A percentile compares a stretch with the other conserved stretches of the same genome.
phyloP scores from a whole-genome alignment of 257 asterid genomes.

The Perilla frutescens region DNA sequence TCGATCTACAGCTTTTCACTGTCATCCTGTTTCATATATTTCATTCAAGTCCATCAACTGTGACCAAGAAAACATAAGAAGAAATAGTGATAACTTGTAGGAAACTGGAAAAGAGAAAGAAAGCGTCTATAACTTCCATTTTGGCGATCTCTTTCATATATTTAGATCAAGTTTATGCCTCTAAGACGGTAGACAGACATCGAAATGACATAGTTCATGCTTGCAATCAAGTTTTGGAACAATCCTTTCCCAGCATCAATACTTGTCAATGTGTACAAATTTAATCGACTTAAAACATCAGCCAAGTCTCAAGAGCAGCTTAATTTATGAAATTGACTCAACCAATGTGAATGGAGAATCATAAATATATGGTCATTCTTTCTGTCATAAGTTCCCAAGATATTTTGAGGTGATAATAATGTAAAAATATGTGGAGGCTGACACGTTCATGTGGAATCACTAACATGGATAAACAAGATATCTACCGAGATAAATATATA shows the following conservation, averaged over 20 bases:
- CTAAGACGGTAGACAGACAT: not conserved
- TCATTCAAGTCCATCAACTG: conserved; percentile 13
- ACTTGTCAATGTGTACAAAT: not conserved
- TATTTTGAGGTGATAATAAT: not conserved
- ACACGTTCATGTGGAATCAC: not conserved
- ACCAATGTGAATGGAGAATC: not conserved
- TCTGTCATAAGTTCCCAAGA: not conserved
- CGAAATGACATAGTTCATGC: not conserved
- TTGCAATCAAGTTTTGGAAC: not conserved
- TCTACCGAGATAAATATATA: no score
- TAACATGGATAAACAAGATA: not conserved
- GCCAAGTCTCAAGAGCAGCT: not conserved
- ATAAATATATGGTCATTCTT: not conserved
- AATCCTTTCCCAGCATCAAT: no score
- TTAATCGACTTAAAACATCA: not conserved
- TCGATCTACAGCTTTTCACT: not conserved
- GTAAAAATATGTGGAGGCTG: not conserved
- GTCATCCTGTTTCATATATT: not conserved
- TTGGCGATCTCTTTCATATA: not conserved
- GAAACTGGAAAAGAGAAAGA: no score
- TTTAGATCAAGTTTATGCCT: not conserved
- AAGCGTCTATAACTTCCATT: not conserved
- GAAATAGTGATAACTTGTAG: not conserved
- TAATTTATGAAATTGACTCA: not conserved
- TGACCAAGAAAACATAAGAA: not conserved